Evolutionary conservation across 2,329 filamentous ascomycete genomes (phyloP).

Genomic region (Fusarium hostae): DNA sequence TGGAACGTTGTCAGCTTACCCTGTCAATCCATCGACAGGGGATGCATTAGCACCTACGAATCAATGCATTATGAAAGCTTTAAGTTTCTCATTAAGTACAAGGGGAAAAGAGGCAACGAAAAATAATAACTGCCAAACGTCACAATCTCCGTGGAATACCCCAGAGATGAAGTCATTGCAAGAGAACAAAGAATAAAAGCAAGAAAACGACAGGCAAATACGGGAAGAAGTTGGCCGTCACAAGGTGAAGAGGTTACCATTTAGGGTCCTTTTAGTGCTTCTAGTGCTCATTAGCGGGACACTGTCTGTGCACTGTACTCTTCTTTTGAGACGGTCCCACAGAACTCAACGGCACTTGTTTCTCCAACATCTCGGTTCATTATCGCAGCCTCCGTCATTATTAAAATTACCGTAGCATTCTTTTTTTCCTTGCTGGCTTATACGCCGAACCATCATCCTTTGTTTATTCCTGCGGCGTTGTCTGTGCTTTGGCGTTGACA

Average conservation of each 20-base stretch:
- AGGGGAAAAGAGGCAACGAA: neutral
- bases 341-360: slow-evolving; percentile 38
- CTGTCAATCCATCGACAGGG: slow-evolving; percentile 28
- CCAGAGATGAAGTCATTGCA: slow-evolving; percentile 22
- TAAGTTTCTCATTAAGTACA: slow-evolving; percentile 4
- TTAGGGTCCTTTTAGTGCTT: slow-evolving; percentile 15
- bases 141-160: neutral
- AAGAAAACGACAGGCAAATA: neutral
- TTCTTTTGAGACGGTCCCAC: slow-evolving; percentile 33
- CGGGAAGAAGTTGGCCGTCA: slow-evolving; percentile 17
- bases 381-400: slow-evolving; percentile 25
- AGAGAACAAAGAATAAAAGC: neutral
- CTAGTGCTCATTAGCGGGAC: slow-evolving; percentile 20
- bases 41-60: slow-evolving; percentile 9
- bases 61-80: slow-evolving; percentile 14
- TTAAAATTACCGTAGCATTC: slow-evolving; percentile 37
- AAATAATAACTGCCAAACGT: neutral
- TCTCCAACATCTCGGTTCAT: slow-evolving; percentile 42
- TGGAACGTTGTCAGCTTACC: slow-evolving; percentile 32
- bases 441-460: slow-evolving; percentile 12
- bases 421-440: slow-evolving; percentile 27
- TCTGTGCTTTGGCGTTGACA: neutral
- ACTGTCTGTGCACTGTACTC: slow-evolving; percentile 37
- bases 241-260: slow-evolving; percentile 6
- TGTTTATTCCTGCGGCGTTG: neutral